Conservation (phyloP, 2,329 filamentous ascomycete species). For the Penicillium sclerotigenum region DNA sequence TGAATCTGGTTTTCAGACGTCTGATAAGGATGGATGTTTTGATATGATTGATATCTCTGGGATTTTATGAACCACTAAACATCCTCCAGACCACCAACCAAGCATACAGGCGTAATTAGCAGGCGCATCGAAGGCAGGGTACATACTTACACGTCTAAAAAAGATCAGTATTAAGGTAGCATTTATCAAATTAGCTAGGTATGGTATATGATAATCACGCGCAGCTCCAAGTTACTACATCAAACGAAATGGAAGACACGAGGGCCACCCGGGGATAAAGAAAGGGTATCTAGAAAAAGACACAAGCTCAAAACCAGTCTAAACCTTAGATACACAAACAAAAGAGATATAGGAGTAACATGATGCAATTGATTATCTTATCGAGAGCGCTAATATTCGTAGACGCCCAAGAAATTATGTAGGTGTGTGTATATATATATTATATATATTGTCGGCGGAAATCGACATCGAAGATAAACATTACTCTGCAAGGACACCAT, state of each 20-base stretch:
- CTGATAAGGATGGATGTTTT: not conserved
- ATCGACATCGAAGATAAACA: conserved; percentile 3
- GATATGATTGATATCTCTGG: not conserved
- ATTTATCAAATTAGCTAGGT: too few relatives aligned
- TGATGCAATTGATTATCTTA: conserved; percentile 12
- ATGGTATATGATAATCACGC: not conserved
- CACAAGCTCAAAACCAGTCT: not conserved
- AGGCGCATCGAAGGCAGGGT: not conserved
- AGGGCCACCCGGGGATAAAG: conserved; percentile 11
- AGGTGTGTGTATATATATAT: not conserved
- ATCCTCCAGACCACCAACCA: not conserved
- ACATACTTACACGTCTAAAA: too few relatives aligned
- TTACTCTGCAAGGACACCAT: conserved; percentile 18
- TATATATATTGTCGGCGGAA: not conserved
- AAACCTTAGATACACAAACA: not conserved
- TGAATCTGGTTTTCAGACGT: not conserved
- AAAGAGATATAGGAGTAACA: not conserved
- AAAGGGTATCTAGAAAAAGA: conserved; percentile 19
- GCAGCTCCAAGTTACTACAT: not conserved
- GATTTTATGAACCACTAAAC: too few relatives aligned
- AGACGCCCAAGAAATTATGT: conserved; percentile 7
- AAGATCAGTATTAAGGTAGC: too few relatives aligned
- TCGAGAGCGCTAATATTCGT: not conserved
- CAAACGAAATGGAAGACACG: not conserved
- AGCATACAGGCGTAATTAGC: not conserved